Conservation (phyloP, 306 rosid genomes). For the Quercus mongolica region DNA sequence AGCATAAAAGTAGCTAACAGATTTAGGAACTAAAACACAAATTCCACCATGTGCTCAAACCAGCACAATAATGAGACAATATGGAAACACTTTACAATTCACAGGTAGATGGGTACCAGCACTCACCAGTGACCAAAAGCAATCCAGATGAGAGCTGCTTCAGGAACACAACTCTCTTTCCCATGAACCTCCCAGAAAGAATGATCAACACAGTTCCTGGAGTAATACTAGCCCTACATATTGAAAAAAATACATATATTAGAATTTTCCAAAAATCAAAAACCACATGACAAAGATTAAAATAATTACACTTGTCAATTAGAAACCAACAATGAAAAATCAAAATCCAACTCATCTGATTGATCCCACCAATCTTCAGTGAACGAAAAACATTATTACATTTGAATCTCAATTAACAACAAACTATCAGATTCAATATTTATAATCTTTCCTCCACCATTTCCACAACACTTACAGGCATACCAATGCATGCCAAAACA, state of each 20-base stretch:
- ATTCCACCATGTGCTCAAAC: background rate
- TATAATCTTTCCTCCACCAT: background rate
- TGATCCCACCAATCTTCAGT: background rate
- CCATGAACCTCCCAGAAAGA: slow-evolving; percentile 74
- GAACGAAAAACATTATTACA: background rate
- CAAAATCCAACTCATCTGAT: background rate
- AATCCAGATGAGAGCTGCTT: slow-evolving; percentile 75
- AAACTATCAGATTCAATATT: background rate
- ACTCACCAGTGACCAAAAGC: slow-evolving; percentile 68
- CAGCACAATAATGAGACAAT: background rate
- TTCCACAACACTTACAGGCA: too few species aligned
- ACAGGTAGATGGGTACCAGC: background rate
- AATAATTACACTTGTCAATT: background rate
- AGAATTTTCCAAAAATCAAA: background rate
- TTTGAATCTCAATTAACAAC: background rate
- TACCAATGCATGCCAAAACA: too few species aligned
- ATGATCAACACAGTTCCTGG: slow-evolving; percentile 64
- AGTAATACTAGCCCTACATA: slow-evolving; percentile 54
- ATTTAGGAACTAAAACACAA: background rate
- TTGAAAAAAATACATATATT: background rate
- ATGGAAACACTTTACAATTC: background rate
- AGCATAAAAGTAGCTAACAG: background rate
- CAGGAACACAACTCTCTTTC: slow-evolving; percentile 66
- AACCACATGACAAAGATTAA: background rate
- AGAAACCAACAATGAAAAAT: background rate